These are phyloP conservation scores for Neurospora sp. DNA, from an alignment of 495 filamentous ascomycete genomes.

Conservation along the genomic window DNA sequence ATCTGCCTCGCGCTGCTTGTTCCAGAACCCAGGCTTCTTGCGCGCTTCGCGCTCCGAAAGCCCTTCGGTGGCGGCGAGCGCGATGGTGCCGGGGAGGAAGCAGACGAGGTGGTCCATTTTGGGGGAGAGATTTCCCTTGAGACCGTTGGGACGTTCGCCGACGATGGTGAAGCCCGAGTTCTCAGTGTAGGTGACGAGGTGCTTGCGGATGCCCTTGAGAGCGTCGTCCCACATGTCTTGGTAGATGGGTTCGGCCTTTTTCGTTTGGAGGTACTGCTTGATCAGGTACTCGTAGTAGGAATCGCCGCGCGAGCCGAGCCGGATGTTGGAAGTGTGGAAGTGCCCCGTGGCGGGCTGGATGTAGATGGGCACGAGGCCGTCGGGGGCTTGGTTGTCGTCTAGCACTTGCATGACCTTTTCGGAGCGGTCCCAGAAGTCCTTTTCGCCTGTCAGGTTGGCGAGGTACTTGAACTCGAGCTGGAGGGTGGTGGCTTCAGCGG, in stretches of 20 bases:
- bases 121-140: conserved; percentile 52
- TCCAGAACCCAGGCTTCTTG: conserved; percentile 56
- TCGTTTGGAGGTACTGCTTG: conserved; percentile 93
- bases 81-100: conserved; percentile 95
- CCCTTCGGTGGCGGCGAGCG: conserved; percentile 77
- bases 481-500: conserved; percentile 81
- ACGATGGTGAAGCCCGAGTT: conserved; percentile 70
- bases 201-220: conserved; percentile 74
- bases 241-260: conserved; percentile 76
- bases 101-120: conserved; percentile 99
- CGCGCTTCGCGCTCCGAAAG: conserved; percentile 61
- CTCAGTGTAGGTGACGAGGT: conserved; percentile 80
- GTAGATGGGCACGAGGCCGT: conserved; percentile 85
- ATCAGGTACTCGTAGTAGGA: conserved; percentile 98
- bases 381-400: conserved; percentile 64
- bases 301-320: conserved; percentile 86
- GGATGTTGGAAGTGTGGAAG: conserved; percentile 77
- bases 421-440: conserved; percentile 77
- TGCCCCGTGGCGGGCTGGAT: conserved; percentile 68
- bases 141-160: conserved; percentile 70
- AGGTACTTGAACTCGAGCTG: conserved; percentile 98
- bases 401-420: conserved; percentile 88
- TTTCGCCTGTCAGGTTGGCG: conserved; percentile 87
- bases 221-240: conserved; percentile 87
- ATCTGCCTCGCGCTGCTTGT: conserved; percentile 69